Conservation (phyloP, 257 asterid species). For the Solanum chiquidenum region DNA sequence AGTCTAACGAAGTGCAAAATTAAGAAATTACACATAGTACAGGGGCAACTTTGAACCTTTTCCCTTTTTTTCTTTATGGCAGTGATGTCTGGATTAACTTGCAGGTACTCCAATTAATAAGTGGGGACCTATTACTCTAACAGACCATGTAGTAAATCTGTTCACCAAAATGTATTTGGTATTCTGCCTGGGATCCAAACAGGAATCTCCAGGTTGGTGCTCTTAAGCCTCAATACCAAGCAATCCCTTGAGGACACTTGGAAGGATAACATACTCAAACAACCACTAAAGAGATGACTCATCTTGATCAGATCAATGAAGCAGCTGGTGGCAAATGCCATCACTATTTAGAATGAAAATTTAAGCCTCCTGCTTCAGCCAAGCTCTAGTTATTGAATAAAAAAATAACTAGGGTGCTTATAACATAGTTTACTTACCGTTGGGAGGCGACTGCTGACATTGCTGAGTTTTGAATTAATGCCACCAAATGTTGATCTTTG, state of each 20-base stretch:
- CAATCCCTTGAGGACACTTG: background rate
- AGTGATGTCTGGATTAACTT: background rate
- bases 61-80: background rate
- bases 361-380: background rate
- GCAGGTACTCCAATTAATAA: background rate
- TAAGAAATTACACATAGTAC: background rate
- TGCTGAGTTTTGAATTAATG: slow-evolving; percentile 79
- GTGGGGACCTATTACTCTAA: background rate
- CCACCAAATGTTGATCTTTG: slow-evolving; percentile 95
- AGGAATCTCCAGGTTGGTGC: background rate
- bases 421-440: slow-evolving; percentile 37
- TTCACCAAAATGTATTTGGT: background rate
- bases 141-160: background rate
- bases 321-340: background rate
- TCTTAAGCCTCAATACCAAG: background rate
- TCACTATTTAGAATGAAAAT: background rate
- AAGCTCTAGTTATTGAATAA: background rate
- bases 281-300: background rate
- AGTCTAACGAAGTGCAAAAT: background rate
- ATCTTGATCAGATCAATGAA: background rate
- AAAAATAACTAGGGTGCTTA: background rate
- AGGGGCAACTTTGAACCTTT: background rate
- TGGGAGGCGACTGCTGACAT: slow-evolving; percentile 94
- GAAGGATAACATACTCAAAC: background rate
- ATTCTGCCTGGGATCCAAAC: background rate